These are phyloP conservation scores for Trifolium fragiferum DNA, from an alignment of 306 rosid species.

Conservation along the genomic window DNA sequence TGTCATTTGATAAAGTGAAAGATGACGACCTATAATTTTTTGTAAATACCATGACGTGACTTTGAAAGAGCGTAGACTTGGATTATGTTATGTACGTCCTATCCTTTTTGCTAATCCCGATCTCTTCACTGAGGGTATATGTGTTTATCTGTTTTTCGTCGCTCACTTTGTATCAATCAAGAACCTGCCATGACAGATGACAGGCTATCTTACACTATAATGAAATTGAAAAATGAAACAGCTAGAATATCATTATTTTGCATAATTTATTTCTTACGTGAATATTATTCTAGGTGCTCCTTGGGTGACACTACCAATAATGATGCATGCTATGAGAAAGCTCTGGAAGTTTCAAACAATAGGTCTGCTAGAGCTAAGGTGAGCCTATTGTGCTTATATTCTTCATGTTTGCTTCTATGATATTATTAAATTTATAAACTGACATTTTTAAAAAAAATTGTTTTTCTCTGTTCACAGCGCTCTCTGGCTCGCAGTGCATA, in stretches of 20 bases:
- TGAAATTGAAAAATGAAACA: constrained; percentile 18
- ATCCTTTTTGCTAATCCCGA: neutral
- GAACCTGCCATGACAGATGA: constrained; percentile 30
- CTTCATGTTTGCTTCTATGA: constrained; percentile 21
- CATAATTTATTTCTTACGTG: constrained; percentile 35
- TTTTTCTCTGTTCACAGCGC: constrained; percentile 59
- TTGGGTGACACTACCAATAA: constrained; percentile 81
- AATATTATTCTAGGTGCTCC: constrained; percentile 77
- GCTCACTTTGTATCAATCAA: constrained; percentile 21
- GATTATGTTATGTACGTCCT: neutral
- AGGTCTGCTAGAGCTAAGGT: constrained; percentile 97
- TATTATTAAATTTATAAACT: constrained; percentile 4
- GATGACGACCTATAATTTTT: neutral
- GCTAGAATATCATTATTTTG: constrained; percentile 12
- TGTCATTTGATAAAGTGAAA: neutral
- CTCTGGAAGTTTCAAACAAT: constrained; percentile 85
- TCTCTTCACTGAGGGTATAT: neutral
- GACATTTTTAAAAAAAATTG: constrained; percentile 14
- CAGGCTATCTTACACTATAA: constrained; percentile 10
- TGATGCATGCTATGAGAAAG: constrained; percentile 86
- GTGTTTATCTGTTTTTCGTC: constrained; percentile 10
- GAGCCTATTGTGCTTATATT: constrained; percentile 9
- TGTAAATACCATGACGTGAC: neutral
- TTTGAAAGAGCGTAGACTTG: neutral
- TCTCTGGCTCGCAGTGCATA: constrained; percentile 98